A percentile compares a stretch with the other conserved stretches of the same genome.
phyloP scores from a whole-genome alignment of 2,329 filamentous ascomycete genomes.

The Fusarium liriodendri region DNA sequence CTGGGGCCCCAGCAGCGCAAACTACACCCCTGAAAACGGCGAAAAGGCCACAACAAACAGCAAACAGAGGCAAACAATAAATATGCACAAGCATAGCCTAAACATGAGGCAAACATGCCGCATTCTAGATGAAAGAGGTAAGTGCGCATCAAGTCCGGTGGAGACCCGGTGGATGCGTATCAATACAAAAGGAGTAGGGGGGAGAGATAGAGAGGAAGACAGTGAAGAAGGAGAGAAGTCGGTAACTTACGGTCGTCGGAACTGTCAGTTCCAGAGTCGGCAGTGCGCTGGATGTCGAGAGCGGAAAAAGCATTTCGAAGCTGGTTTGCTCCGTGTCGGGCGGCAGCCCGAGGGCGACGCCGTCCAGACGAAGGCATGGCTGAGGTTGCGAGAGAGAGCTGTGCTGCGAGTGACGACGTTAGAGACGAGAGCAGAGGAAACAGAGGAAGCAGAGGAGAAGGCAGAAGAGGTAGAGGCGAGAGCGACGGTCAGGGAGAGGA shows the following conservation, averaged over 20 bases:
- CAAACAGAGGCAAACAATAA: not conserved
- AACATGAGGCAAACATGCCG: not conserved
- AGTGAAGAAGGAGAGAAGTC: not conserved
- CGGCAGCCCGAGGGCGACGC: constrained; percentile 10
- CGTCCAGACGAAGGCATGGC: constrained; percentile 19
- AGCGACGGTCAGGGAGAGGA: not conserved
- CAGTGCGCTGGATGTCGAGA: not conserved
- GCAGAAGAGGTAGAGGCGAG: not conserved
- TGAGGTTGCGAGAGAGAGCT: not conserved
- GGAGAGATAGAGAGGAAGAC: not conserved
- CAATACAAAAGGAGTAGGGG: not conserved
- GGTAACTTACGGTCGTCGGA: constrained; percentile 15
- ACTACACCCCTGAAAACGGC: not conserved
- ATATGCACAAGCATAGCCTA: not conserved
- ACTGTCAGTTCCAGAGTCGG: not conserved
- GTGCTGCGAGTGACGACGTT: not conserved
- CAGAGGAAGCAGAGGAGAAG: not conserved
- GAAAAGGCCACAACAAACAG: not conserved
- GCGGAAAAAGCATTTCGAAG: constrained; percentile 23
- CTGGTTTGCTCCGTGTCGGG: not conserved
- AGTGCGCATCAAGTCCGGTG: not conserved
- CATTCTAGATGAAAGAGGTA: not conserved
- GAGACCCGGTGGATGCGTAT: not conserved
- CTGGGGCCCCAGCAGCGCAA: too few relatives aligned
- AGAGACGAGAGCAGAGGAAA: not conserved